Percentiles rank a stretch among this genome's conserved stretches.
Conservation (phyloP, 768 basidiomycete species). For the Hericium alpestre region DNA sequence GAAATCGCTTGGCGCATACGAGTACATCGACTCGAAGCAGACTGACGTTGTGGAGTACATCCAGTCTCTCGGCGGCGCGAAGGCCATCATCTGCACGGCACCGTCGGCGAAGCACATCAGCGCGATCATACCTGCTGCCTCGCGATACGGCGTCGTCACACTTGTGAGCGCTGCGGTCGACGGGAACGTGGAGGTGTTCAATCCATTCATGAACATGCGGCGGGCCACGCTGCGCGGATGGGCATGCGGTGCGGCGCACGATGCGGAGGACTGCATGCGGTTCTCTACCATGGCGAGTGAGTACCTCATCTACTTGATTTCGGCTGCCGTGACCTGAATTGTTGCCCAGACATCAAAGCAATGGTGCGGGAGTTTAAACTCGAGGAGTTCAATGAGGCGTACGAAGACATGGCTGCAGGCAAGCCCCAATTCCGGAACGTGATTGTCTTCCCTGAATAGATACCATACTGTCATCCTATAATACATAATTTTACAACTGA, state of each 20-base stretch:
- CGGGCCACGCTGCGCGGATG: conserved; percentile 4
- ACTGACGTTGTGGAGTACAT: conserved; percentile 15
- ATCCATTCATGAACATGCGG: conserved; percentile 6
- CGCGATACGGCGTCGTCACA: conserved; percentile 2
- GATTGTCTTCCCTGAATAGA: conserved; percentile 4
- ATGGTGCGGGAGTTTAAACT: conserved; percentile 87
- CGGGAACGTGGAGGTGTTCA: conserved; percentile 4
- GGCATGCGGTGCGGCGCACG: conserved; percentile 4
- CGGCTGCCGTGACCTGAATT: background rate
- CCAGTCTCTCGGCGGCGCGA: conserved; percentile 22
- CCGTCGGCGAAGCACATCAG: conserved; percentile 3
- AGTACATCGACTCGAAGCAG: conserved; percentile 17
- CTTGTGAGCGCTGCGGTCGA: conserved; percentile 7
- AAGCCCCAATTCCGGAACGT: conserved; percentile 10
- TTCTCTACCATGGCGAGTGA: conserved; percentile 6
- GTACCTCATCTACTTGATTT: background rate
- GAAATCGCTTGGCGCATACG: conserved; percentile 19
- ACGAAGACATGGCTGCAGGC: conserved; percentile 1
- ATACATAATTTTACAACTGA: no score
- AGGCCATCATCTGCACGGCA: conserved; percentile 17
- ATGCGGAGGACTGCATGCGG: conserved; percentile 5
- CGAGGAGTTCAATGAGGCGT: conserved; percentile 33
- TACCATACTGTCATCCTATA: background rate
- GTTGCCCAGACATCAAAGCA: conserved; percentile 20
- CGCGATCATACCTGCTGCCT: background rate